Base-by-base conservation (phyloP, 176 grass and related monocot species). In the Juncus inflexus region DNA sequence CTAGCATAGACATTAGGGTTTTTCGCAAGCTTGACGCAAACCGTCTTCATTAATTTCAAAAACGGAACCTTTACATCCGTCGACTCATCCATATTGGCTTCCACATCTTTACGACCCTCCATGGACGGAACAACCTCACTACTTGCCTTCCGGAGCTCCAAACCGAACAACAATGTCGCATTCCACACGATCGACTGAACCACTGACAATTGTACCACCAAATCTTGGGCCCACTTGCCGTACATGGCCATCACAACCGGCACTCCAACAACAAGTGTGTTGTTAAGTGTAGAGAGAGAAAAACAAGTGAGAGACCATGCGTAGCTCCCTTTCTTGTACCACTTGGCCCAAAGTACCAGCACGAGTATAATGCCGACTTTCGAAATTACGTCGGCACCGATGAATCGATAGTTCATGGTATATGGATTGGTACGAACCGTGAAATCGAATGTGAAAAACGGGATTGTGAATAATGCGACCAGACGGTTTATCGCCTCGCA, bases 401-500 rank as follows among this genome's bases (percentile, higher is more conserved):
- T 74, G 58, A 89, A 74, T 64, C 84, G 70, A 73, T 76, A 83
- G 74, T 73, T 89, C 69, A 91, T 81, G 37, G 84, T 57, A 69
- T 74, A 91, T 40, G 92, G 87, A 66, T 96, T 67, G 54, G 79
- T 74, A 78, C 76, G 84, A 57, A 73, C 3, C 15, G 84, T 81
- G 82, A 96, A 96, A 57, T 88, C 84, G 53, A 91, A 96, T 74
- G 79, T 74, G 77, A 96, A 91, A 83, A 91, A 96, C 41, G 92
- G 92, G 4, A 96, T 40, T 61, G 82, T 55, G 87, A 96, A 88
- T 77, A 76, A 91, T 54, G 77, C 53, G 1, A 96, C 92, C 16
- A 96, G 82, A n/a, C 87, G 79, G 84, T 96, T 85, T 16, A 91
- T 72, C 35, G 82, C 84, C 60, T 80, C 82, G 82, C 84, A 86